These are phyloP conservation scores for Xylaria sp. DNA, from an alignment of 2,329 filamentous ascomycete genomes.

Conservation along the genomic window DNA sequence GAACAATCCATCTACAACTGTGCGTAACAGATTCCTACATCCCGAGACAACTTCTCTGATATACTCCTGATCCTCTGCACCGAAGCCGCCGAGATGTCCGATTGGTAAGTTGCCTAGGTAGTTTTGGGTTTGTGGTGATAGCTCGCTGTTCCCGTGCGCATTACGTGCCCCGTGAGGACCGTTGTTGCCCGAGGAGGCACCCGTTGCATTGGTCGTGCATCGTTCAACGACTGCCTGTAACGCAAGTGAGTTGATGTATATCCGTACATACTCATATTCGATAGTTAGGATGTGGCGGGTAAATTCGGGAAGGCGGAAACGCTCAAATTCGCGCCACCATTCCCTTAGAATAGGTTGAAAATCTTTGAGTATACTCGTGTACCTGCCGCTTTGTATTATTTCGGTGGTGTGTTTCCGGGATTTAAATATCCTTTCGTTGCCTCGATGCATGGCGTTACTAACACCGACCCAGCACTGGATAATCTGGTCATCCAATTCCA, in stretches of 20 bases:
- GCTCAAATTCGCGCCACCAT: constrained; percentile 86
- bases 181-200: constrained; percentile 50
- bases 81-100: constrained; percentile 71
- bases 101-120: constrained; percentile 73
- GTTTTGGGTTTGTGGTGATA: constrained; percentile 73
- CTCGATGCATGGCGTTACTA: constrained; percentile 89
- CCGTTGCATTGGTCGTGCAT: constrained; percentile 79
- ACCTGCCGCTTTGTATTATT: constrained; percentile 86
- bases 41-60: constrained; percentile 82
- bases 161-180: constrained; percentile 52
- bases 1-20: constrained; percentile 80
- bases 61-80: constrained; percentile 75
- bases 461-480: constrained; percentile 94
- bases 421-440: constrained; percentile 88
- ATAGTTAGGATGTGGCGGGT: constrained; percentile 85
- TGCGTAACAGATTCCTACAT: constrained; percentile 78
- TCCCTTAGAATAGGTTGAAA: constrained; percentile 81
- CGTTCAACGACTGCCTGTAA: constrained; percentile 95
- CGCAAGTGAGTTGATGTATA: constrained; percentile 94
- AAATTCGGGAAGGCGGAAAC: constrained; percentile 74
- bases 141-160: constrained; percentile 54
- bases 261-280: constrained; percentile 93
- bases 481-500: constrained; percentile 75
- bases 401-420: constrained; percentile 89
- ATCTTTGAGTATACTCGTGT: constrained; percentile 81